Evolutionary conservation across 1,284 basidiomycete genomes (phyloP), one percentile per base, ranked within the genome.

Genomic region (Boletus subluridellus): DNA sequence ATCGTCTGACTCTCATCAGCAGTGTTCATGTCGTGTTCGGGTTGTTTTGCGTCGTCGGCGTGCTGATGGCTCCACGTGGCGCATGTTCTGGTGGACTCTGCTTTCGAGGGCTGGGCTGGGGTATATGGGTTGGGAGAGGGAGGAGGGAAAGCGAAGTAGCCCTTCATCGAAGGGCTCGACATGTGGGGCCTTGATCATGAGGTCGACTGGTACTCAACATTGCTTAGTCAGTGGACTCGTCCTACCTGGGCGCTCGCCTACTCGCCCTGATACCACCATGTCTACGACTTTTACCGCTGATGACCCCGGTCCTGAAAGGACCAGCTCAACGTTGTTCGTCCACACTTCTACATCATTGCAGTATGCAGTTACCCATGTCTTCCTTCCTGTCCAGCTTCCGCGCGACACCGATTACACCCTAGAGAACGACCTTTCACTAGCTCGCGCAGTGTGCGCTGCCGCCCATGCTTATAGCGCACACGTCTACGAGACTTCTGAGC

Each of bases 131-230:
- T 24, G 21, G 17, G 21, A 9, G 57, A 39, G 0, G 45, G 46
- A n/a, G 69, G 69, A 5, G 69, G 67, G 38, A 68, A 68, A 8
- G 69, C 67, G 4, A 68, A 34, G 49, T 68, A 68, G 2, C 67
- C 67, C 21, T 47, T 71, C 69, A 68, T 71, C 9, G 50, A 51
- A 7, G 11, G 38, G 38, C 34, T 34, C 11, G 34, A 12, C 12
- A 4, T 11, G 34, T 11, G 34, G 34, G 21, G 1, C 21, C 1
- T 1, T 21, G 21, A 1, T 21, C 21, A 1, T 21, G 11, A 10
- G n/a, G n/a, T 8, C 17, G 39, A n/a, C 9, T n/a, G 4, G 17
- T 5, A 10, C 10, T 41, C 39, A 41, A n/a, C 8, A 35, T 14
- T n/a, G 17, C 39, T 41, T 41, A 41, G 39, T 41, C 39, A 41